Evolutionary conservation across 352 stramenopile species (phyloP).

Genomic region (Globisporangium canariense): DNA sequence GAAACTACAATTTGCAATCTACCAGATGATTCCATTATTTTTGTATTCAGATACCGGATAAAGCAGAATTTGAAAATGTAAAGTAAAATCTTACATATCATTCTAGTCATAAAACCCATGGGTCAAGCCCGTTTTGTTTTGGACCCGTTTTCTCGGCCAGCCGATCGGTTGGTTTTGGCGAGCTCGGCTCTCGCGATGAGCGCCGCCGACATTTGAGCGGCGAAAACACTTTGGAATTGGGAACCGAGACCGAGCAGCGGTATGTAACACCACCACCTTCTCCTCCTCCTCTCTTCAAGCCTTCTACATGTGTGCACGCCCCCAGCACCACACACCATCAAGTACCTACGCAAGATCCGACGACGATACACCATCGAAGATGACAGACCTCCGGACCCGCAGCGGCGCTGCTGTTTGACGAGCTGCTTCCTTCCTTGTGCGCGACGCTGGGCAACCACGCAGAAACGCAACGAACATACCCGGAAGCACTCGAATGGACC

Average conservation of each 20-base stretch:
- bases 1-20: neutral
- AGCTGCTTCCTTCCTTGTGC: neutral
- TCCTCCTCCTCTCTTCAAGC: neutral
- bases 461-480: neutral
- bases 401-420: conserved; percentile 14
- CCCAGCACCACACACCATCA: neutral
- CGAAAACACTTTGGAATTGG: conserved; percentile 75
- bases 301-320: conserved; percentile 1
- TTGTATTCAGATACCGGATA: neutral
- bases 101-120: neutral
- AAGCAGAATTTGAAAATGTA: neutral
- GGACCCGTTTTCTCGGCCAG: neutral
- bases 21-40: neutral
- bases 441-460: neutral
- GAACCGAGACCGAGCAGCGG: conserved; percentile 68
- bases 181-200: neutral
- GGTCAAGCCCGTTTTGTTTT: neutral
- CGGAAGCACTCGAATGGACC: conserved; percentile 4
- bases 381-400: conserved; percentile 13
- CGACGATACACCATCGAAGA: conserved; percentile 14
- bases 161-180: conserved; percentile 7
- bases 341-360: conserved; percentile 20
- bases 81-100: neutral
- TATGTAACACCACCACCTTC: conserved; percentile 39
- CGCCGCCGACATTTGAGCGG: neutral